phyloP scores from a whole-genome alignment of 2,329 filamentous ascomycete genomes.

The Pyrenophora teres region DNA sequence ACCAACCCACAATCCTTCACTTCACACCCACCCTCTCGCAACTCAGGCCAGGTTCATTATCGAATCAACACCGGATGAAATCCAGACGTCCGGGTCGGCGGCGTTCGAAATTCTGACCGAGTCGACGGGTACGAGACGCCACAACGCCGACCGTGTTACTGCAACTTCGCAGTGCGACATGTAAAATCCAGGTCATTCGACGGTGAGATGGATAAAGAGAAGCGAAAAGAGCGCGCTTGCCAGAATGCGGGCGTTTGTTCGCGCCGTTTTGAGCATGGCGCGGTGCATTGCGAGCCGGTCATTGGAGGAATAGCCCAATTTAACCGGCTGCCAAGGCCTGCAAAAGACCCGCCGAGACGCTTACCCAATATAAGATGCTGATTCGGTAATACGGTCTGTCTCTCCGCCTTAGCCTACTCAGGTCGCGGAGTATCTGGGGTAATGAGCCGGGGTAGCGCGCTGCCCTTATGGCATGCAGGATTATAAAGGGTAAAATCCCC shows the following conservation, averaged over 20 bases:
- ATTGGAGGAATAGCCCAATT: slow-evolving; percentile 31
- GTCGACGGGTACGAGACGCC: background rate
- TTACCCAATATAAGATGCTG: slow-evolving; percentile 24
- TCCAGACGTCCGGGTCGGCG: background rate
- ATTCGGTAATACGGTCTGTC: slow-evolving; percentile 34
- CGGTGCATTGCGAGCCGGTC: slow-evolving; percentile 16
- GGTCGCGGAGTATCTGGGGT: slow-evolving; percentile 29
- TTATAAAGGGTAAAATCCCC: slow-evolving; percentile 32
- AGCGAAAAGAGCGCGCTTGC: background rate
- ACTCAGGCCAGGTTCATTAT: background rate
- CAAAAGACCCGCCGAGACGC: slow-evolving; percentile 28
- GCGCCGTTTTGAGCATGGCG: slow-evolving; percentile 15
- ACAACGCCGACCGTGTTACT: background rate
- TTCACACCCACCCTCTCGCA: background rate
- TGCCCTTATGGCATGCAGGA: background rate
- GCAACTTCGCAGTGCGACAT: slow-evolving; percentile 22
- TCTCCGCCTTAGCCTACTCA: slow-evolving; percentile 28
- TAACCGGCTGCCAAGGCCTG: slow-evolving; percentile 32
- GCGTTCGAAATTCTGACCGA: background rate
- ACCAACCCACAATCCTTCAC: background rate
- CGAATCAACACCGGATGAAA: background rate
- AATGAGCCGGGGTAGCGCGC: slow-evolving; percentile 26
- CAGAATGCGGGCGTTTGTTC: slow-evolving; percentile 10
- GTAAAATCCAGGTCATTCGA: slow-evolving; percentile 7
- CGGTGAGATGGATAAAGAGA: slow-evolving; percentile 15